These are phyloP conservation scores for Corymbia citriodora DNA, from an alignment of 441 rosid species.

Conservation along the genomic window DNA sequence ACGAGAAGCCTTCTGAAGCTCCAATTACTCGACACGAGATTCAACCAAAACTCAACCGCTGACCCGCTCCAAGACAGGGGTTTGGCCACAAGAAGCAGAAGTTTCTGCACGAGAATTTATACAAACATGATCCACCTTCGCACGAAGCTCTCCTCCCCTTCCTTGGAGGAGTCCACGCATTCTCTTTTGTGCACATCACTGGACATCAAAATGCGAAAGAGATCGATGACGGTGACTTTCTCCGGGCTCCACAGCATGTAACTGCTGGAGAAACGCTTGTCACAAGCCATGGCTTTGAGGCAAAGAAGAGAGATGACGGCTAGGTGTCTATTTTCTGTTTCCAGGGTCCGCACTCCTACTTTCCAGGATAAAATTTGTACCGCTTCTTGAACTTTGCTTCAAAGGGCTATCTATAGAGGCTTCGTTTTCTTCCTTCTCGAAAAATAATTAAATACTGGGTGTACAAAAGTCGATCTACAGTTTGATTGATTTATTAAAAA, in stretches of 20 bases:
- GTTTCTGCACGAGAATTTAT: neutral
- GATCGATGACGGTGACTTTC: neutral
- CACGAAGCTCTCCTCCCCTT: neutral
- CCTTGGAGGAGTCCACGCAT: neutral
- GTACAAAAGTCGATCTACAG: neutral
- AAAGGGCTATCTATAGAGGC: neutral
- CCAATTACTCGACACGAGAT: neutral
- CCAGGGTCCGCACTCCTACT: neutral
- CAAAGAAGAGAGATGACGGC: neutral
- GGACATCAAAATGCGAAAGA: neutral
- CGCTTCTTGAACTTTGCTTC: neutral
- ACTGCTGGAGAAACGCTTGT: neutral
- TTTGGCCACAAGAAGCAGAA: neutral
- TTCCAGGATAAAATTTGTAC: neutral
- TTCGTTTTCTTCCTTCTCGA: neutral
- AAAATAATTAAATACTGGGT: neutral
- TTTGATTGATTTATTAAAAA: neutral
- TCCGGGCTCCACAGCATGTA: constrained; percentile 1
- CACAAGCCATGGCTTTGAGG: neutral
- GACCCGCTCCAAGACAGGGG: neutral
- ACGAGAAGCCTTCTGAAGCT: neutral
- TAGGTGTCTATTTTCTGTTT: neutral
- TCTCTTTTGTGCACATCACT: neutral
- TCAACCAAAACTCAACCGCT: neutral
- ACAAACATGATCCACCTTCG: neutral